phyloP scores from a whole-genome alignment of 2,329 filamentous ascomycete genomes.

The Phyllosticta citrichinensis region DNA sequence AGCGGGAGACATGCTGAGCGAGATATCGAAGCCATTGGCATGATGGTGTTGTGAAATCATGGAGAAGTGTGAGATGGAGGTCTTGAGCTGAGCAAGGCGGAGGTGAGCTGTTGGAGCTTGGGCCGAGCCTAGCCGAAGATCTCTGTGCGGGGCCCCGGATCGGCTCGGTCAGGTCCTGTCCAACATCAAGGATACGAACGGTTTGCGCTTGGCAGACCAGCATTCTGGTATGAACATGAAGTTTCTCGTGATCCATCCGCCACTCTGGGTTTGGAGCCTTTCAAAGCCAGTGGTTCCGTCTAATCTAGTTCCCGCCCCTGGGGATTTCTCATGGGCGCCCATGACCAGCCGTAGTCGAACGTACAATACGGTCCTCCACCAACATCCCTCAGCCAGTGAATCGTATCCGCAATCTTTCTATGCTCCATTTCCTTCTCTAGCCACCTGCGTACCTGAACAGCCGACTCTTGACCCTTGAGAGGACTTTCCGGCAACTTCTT shows the following conservation, averaged over 20 bases:
- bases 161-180: background rate
- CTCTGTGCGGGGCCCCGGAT: background rate
- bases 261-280: background rate
- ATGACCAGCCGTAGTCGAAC: conserved; percentile 28
- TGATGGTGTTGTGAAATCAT: background rate
- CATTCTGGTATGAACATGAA: background rate
- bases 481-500: conserved; percentile 8
- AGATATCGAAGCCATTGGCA: background rate
- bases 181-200: background rate
- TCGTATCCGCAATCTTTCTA: conserved; percentile 20
- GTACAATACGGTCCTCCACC: conserved; percentile 21
- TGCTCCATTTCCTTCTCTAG: conserved; percentile 29
- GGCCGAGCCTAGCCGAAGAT: background rate
- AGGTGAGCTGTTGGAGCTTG: background rate
- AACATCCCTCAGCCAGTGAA: conserved; percentile 20
- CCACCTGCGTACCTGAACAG: conserved; percentile 23
- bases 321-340: background rate
- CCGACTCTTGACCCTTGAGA: conserved; percentile 15
- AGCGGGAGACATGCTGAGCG: background rate
- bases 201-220: background rate
- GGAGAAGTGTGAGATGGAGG: background rate
- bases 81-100: background rate
- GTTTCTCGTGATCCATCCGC: background rate
- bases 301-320: background rate
- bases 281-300: too few relatives aligned